Percentiles rank a stretch among this genome's conserved stretches.
These are phyloP conservation scores for Entelexis sorbosivorans DNA, from an alignment of 1,139 yeast species.

Conservation along the genomic window DNA sequence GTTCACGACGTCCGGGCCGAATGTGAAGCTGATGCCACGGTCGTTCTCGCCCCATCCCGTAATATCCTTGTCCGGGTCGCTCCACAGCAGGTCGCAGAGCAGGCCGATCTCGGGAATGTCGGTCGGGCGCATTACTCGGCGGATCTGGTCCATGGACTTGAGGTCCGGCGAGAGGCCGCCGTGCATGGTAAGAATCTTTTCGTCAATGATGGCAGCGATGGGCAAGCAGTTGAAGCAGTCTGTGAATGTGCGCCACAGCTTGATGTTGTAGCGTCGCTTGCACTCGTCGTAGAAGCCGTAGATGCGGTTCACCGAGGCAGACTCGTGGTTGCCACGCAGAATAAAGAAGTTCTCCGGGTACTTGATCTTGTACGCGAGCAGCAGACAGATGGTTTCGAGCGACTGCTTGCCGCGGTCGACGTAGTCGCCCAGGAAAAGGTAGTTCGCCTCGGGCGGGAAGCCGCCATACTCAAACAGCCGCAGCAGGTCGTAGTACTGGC, in stretches of 20 bases:
- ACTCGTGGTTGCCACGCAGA: slow-evolving; percentile 88
- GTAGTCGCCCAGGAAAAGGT: slow-evolving; percentile 88
- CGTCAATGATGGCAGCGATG: slow-evolving; percentile 94
- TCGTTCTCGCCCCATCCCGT: slow-evolving; percentile 98
- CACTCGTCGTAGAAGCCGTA: slow-evolving; percentile 97
- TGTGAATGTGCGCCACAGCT: slow-evolving; percentile 95
- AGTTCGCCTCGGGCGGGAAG: slow-evolving; percentile 97
- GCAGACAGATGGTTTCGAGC: slow-evolving; percentile 81
- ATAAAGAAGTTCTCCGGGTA: slow-evolving; percentile 95
- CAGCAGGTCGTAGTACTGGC: slow-evolving; percentile 90
- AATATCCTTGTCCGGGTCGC: slow-evolving; percentile 95
- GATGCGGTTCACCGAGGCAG: slow-evolving; percentile 93
- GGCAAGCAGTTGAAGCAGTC: slow-evolving; percentile 98
- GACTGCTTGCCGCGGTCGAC: slow-evolving; percentile 98
- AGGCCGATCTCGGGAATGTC: slow-evolving; percentile 96
- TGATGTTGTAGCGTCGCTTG: slow-evolving; percentile 89
- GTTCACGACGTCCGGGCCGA: slow-evolving; percentile 94
- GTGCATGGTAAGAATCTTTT: slow-evolving; percentile 96
- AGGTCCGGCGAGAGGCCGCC: slow-evolving; percentile 97
- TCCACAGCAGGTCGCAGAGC: slow-evolving; percentile 91
- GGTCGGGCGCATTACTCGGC: slow-evolving; percentile 97
- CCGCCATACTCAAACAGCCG: slow-evolving; percentile 97
- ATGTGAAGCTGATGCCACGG: slow-evolving; percentile 93
- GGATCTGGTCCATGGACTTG: slow-evolving; percentile 94
- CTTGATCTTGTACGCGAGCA: slow-evolving; percentile 90